A percentile compares a stretch with the other conserved stretches of the same genome.
Evolutionary conservation across 1,284 basidiomycete genomes (phyloP).

Genomic region (Moesziomyces parantarcticus): DNA sequence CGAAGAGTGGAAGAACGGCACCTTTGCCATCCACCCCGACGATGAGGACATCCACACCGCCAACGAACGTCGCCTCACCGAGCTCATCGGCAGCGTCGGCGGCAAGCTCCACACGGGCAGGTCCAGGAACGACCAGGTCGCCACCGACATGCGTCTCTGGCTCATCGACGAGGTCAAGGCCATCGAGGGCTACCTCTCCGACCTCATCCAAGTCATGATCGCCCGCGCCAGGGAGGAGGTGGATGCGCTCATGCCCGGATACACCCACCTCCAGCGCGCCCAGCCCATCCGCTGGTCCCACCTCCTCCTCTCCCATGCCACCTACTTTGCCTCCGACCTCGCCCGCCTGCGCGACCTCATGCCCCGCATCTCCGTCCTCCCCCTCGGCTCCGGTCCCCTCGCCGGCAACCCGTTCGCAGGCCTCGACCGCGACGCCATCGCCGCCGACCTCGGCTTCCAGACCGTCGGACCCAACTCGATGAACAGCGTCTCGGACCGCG

Average conservation of each 20-base stretch:
- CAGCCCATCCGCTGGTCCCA: conserved; percentile 99
- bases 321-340: conserved; percentile 88
- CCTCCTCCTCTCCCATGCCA: conserved; percentile 91
- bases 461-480: conserved; percentile 66
- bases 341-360: conserved; percentile 85
- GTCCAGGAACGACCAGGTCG: conserved; percentile 96
- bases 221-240: conserved; percentile 91
- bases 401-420: conserved; percentile 89
- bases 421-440: conserved; percentile 63
- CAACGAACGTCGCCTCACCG: conserved; percentile 92
- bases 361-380: conserved; percentile 81
- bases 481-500: conserved; percentile 88
- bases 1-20: conserved; percentile 78
- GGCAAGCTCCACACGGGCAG: conserved; percentile 83
- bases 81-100: conserved; percentile 80
- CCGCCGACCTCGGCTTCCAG: conserved; percentile 65
- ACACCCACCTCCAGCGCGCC: conserved; percentile 84
- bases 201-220: conserved; percentile 85
- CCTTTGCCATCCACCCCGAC: conserved; percentile 72
- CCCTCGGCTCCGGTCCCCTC: conserved; percentile 91
- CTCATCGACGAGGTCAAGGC: conserved; percentile 81
- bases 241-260: conserved; percentile 90
- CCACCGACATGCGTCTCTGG: conserved; percentile 97
- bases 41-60: conserved; percentile 99
- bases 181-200: conserved; percentile 79